These are phyloP conservation scores for Suillus discolor DNA, from an alignment of 768 basidiomycete genomes.

Conservation along the genomic window DNA sequence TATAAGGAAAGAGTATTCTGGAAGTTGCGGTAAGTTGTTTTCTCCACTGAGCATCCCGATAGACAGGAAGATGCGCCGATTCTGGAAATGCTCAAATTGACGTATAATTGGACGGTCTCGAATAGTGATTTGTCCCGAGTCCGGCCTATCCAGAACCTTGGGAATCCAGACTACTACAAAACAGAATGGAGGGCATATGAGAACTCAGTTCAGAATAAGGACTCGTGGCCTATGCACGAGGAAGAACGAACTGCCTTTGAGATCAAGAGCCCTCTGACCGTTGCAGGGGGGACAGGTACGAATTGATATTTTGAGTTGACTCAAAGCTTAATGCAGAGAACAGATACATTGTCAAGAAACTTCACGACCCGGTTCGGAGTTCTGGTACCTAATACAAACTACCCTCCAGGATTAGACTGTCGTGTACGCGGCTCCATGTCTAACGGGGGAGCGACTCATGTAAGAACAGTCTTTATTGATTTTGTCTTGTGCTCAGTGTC, in stretches of 20 bases:
- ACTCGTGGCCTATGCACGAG: constrained; percentile 19
- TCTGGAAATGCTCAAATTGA: background rate
- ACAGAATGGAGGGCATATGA: background rate
- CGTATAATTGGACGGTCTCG: background rate
- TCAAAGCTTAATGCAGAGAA: background rate
- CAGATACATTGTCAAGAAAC: background rate
- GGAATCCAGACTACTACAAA: no score
- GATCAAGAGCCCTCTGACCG: constrained; percentile 7
- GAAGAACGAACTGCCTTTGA: constrained; percentile 24
- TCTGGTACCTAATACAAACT: constrained; percentile 25
- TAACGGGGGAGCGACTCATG: background rate
- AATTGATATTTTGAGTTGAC: constrained; percentile 9
- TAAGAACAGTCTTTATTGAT: background rate
- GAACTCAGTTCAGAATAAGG: no score
- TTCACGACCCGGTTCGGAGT: constrained; percentile 13
- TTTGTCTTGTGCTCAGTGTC: background rate
- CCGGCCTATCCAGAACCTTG: no score
- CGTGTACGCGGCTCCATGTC: background rate
- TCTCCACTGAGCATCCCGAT: background rate
- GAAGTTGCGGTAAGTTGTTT: background rate
- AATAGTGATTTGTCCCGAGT: no score
- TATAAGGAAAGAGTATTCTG: constrained; percentile 4
- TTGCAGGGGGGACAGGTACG: background rate
- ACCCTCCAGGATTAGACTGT: constrained; percentile 19
- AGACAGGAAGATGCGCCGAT: constrained; percentile 6